Percentiles rank a stretch among this genome's conserved stretches.
These are phyloP conservation scores for Blastobotrys attinorum DNA, from an alignment of 805 yeast genomes.

Conservation along the genomic window DNA sequence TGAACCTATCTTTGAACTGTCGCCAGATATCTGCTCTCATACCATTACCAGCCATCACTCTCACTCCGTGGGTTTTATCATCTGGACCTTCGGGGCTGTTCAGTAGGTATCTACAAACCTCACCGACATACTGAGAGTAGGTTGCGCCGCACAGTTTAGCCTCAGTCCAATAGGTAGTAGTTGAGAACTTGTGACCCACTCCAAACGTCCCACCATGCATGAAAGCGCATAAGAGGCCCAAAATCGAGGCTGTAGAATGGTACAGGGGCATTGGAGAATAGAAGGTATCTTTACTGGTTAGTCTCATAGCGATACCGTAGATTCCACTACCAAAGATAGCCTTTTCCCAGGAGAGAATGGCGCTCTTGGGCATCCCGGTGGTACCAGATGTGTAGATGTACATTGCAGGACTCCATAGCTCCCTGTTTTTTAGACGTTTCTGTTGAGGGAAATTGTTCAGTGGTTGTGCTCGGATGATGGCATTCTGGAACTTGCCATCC, in stretches of 20 bases:
- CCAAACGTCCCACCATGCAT: constrained; percentile 68
- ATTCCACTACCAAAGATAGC: constrained; percentile 60
- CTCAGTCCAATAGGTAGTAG: constrained; percentile 85
- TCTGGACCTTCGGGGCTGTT: constrained; percentile 54
- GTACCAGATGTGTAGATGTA: constrained; percentile 91
- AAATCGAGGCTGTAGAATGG: constrained; percentile 86
- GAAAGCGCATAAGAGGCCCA: constrained; percentile 56
- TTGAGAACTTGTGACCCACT: constrained; percentile 72
- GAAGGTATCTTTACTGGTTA: constrained; percentile 47
- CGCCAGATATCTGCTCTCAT: constrained; percentile 83
- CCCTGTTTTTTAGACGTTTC: constrained; percentile 47
- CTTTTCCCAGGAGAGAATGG: constrained; percentile 87
- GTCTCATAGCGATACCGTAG: constrained; percentile 61
- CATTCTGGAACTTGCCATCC: constrained; percentile 39
- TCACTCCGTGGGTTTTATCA: constrained; percentile 52
- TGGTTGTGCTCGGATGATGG: constrained; percentile 33
- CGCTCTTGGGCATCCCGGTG: constrained; percentile 91
- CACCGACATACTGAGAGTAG: constrained; percentile 90
- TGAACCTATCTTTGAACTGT: constrained; percentile 68
- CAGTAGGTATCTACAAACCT: constrained; percentile 78
- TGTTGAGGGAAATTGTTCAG: constrained; percentile 44
- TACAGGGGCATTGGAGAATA: constrained; percentile 94
- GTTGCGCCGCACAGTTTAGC: constrained; percentile 64
- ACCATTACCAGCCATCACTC: constrained; percentile 85
- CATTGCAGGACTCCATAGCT: constrained; percentile 56